phyloP scores from a whole-genome alignment of 495 filamentous ascomycete genomes.

The Cryomyces minteri region DNA sequence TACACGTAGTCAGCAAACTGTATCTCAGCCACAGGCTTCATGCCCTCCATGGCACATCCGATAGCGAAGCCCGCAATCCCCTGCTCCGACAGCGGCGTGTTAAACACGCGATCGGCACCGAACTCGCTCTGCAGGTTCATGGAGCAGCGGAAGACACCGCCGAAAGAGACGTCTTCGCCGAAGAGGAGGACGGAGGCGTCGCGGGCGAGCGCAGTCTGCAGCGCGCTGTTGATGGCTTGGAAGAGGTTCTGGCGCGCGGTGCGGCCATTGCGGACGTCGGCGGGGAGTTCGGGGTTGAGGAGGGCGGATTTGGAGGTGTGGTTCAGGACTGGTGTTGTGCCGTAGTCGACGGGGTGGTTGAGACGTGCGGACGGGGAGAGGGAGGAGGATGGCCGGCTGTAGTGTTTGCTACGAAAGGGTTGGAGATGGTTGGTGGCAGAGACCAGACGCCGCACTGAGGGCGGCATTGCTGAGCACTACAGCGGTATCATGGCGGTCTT shows the following conservation, averaged over 20 bases:
- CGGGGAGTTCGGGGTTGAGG: constrained; percentile 40
- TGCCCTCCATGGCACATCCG: constrained; percentile 74
- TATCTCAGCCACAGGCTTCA: constrained; percentile 88
- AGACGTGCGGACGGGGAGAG: constrained; percentile 36
- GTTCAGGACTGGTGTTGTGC: constrained; percentile 59
- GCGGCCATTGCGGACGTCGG: constrained; percentile 42
- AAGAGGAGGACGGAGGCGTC: constrained; percentile 83
- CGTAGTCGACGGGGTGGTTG: constrained; percentile 80
- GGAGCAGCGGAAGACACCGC: constrained; percentile 89
- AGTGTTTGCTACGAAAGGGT: no score
- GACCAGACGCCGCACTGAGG: no score
- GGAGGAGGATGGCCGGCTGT: constrained; percentile 14
- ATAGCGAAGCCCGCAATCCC: constrained; percentile 91
- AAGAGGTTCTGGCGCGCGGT: constrained; percentile 81
- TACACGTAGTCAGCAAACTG: constrained; percentile 98
- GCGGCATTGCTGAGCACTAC: no score
- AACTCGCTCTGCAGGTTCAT: constrained; percentile 78
- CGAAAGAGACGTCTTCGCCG: constrained; percentile 93
- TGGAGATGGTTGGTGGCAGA: no score
- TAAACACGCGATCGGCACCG: constrained; percentile 82
- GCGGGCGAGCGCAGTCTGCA: constrained; percentile 60
- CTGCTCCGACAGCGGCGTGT: constrained; percentile 87
- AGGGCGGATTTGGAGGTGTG: constrained; percentile 58
- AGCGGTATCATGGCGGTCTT: no score
- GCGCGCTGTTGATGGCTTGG: constrained; percentile 79